These are phyloP conservation scores for Gracilaria caudata DNA, from an alignment of 23 red algal species.

Conservation along the genomic window DNA sequence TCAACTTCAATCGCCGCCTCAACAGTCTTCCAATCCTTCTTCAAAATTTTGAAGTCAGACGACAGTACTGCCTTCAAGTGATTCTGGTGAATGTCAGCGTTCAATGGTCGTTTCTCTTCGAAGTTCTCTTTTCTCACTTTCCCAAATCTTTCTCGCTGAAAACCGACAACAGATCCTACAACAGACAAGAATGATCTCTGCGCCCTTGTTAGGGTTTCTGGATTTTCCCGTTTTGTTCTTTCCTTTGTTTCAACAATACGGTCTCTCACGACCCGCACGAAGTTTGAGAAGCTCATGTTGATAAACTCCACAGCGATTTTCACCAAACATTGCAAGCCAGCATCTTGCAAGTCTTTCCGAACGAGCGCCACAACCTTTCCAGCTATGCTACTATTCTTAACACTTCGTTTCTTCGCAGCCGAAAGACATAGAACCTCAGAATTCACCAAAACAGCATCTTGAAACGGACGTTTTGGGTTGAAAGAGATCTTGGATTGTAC, in stretches of 20 bases:
- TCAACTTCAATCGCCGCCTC: constrained; percentile 53
- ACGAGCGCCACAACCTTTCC: not conserved
- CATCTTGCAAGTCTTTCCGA: constrained; percentile 46
- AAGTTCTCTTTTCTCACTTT: constrained; percentile 34
- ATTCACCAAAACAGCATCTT: constrained; percentile 48
- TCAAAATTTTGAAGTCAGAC: constrained; percentile 52
- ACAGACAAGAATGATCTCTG: constrained; percentile 43
- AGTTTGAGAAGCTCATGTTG: constrained; percentile 24
- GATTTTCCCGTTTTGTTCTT: constrained; percentile 28
- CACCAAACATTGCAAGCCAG: constrained; percentile 28
- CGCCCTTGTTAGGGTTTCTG: constrained; percentile 31
- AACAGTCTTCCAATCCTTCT: constrained; percentile 48
- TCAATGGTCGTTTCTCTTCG: not conserved
- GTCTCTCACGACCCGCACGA: constrained; percentile 34
- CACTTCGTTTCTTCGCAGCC: constrained; percentile 5
- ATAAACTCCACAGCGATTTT: constrained; percentile 33
- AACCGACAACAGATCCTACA: constrained; percentile 43
- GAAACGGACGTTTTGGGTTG: constrained; percentile 32
- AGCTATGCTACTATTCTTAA: not conserved
- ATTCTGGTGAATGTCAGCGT: constrained; percentile 46
- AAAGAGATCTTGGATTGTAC: constrained; percentile 45
- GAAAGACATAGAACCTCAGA: constrained; percentile 43
- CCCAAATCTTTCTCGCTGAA: constrained; percentile 51
- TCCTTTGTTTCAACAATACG: constrained; percentile 38
- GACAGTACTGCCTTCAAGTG: constrained; percentile 40